Evolutionary conservation across 257 asterid species (phyloP), one percentile per base, ranked within the genome.

Genomic region (Solanum neorickii): DNA sequence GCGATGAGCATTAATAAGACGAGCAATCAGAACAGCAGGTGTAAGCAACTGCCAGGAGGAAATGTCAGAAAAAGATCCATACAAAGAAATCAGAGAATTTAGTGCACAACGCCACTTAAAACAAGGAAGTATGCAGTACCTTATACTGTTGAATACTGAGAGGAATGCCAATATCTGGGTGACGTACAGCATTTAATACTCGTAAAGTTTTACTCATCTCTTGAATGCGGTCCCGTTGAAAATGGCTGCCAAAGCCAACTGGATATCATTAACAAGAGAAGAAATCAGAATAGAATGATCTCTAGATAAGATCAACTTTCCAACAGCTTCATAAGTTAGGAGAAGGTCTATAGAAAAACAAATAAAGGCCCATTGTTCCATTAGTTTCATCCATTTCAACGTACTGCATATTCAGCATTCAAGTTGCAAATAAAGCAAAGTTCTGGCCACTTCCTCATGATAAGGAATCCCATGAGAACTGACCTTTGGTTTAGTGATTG

Each of bases 201-300:
- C 99, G 98, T 87, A 97, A 91, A 66, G 89, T 94, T 90, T 94
- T 94, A 86, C 94, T 92, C 94, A 92, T 96, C 90, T 97, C 99
- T 88, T 92, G 95, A 88, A 97, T 92, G 90, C 88, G 91, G 89
- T 97, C 98, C 91, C 96, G 98, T 88, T 94, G 97, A 91, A 95
- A 90, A 89, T 95, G 96, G 94, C 99, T 97, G 98, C 94, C 94
- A 95, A 95, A 94, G 94, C 93, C 95, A 95, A 94, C 96, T 92
- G 96, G 94, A 91, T 93, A 93, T 95, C 96, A 95, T 87, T 93
- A 95, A 86, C 94, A 93, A 92, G 93, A 92, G 92, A 88, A 91
- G 87, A 91, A 94, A 93, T 91, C 94, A 94, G 94, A 89, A 92
- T 89, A 89, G 46, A 90, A 87, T 87, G 88, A 85, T 87, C 92